Percentiles rank a stretch among this genome's conserved stretches.
These are phyloP conservation scores for Hordeum pubiflorum DNA, from an alignment of 202 grass and related monocot species.

Conservation along the genomic window DNA sequence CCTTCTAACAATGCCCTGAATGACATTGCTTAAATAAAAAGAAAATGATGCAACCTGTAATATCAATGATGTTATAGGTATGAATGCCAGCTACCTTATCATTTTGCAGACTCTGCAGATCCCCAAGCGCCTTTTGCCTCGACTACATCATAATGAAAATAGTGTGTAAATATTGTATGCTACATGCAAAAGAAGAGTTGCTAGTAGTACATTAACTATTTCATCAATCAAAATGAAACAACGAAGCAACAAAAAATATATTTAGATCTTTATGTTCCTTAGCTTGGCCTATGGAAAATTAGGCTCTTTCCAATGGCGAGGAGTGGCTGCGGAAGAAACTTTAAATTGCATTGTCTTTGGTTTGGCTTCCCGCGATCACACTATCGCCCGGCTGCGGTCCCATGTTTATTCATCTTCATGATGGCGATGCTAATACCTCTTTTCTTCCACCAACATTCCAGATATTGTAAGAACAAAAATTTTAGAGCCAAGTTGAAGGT, in stretches of 20 bases:
- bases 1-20: neutral
- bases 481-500: no score
- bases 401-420: no score
- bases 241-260: neutral
- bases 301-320: neutral
- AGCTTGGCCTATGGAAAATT: neutral
- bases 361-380: no score
- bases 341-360: no score
- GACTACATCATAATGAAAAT: conserved; percentile 47
- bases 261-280: neutral
- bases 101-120: conserved; percentile 76
- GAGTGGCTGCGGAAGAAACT: no score
- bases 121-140: conserved; percentile 79
- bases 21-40: neutral
- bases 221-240: neutral
- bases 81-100: conserved; percentile 54
- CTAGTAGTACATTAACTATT: neutral
- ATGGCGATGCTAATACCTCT: no score
- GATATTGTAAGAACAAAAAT: no score
- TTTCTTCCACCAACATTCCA: no score
- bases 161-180: neutral
- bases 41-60: neutral
- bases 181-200: neutral
- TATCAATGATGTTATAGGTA: no score
- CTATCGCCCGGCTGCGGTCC: no score